phyloP scores from a whole-genome alignment of 176 grass and related monocot species.

The Tillandsia fasciculata region DNA sequence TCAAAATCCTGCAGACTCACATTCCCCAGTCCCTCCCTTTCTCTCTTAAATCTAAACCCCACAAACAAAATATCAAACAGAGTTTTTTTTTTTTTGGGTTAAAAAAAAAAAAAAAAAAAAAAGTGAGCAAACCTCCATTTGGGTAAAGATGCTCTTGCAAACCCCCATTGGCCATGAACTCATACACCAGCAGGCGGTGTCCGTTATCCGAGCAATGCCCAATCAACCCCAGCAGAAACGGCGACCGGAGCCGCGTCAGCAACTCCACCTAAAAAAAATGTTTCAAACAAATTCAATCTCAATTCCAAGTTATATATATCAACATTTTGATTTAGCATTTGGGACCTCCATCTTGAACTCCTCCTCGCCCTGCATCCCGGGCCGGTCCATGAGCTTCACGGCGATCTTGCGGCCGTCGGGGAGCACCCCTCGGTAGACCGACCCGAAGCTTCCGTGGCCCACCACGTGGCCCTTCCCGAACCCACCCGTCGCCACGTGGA shows the following conservation, averaged over 20 bases:
- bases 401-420: constrained; percentile 84
- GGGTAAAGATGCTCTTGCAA: constrained; percentile 98
- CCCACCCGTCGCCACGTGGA: constrained; percentile 64
- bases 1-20: too few relatives aligned
- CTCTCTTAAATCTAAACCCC: background rate
- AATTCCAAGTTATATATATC: too few relatives aligned
- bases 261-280: constrained; percentile 56
- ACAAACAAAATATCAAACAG: background rate
- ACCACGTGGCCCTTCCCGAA: constrained; percentile 70
- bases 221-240: constrained; percentile 63
- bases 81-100: background rate
- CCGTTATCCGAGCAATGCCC: constrained; percentile 83
- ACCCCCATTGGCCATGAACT: constrained; percentile 98
- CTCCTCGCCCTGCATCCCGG: constrained; percentile 90
- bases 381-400: constrained; percentile 91
- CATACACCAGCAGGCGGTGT: constrained; percentile 81
- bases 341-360: constrained; percentile 95
- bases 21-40: too few relatives aligned
- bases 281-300: background rate
- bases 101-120: background rate
- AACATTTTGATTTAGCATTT: background rate
- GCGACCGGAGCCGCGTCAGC: constrained; percentile 67
- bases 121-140: constrained; percentile 39
- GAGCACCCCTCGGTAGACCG: constrained; percentile 75
- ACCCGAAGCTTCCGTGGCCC: constrained; percentile 92